Base-by-base conservation (phyloP, 1,284 basidiomycete species). In the Puccinia horiana region DNA sequence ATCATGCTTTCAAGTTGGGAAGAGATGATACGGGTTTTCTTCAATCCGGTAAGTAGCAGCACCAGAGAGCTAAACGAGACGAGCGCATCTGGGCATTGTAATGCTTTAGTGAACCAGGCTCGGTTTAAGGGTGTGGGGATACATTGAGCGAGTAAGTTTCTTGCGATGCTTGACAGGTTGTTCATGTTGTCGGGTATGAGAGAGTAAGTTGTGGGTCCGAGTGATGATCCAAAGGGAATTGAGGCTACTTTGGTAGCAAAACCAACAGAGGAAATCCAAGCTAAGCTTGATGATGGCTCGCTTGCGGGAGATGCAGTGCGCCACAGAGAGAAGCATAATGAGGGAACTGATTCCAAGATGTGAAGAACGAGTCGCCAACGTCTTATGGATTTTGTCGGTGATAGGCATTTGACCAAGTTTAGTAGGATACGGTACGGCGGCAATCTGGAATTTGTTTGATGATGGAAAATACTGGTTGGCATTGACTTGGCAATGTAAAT, bases 231-330 rank as follows among this genome's bases (percentile, higher is more conserved):
- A 26, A 75, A 44, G 18, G 56, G 61, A 3, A 81, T 61, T n/a
- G 79, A 63, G 32, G 81, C 81, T 44, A 76, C 65, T 69, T 82
- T 76, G 49, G 81, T 75, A 20, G 81, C 81, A 12, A 82, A 76
- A 2, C 81, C 81, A 76, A 82, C 73, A 6, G 81, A 76, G 5
- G 74, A 76, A 26, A 82, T 82, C 81, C 81, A 82, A 76, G 49
- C 49, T 29, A 82, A n/a, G 14, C 44, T 82, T 32, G 72, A 29
- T 8, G 72, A 67, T 49, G 81, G 74, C 37, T 82, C 81, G 52
- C 44, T 40, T 20, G 81, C 11, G n/a, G 81, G 81, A 56, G 73
- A 58, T 35, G 81, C 63, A 29, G 58, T 73, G 14, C 74, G 72
- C 81, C 81, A 82, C 58, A 82, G 58, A n/a, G 81, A 67, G 16